Evolutionary conservation across 495 filamentous ascomycete species (phyloP).

Genomic region (Trichoderma asperelloides): DNA sequence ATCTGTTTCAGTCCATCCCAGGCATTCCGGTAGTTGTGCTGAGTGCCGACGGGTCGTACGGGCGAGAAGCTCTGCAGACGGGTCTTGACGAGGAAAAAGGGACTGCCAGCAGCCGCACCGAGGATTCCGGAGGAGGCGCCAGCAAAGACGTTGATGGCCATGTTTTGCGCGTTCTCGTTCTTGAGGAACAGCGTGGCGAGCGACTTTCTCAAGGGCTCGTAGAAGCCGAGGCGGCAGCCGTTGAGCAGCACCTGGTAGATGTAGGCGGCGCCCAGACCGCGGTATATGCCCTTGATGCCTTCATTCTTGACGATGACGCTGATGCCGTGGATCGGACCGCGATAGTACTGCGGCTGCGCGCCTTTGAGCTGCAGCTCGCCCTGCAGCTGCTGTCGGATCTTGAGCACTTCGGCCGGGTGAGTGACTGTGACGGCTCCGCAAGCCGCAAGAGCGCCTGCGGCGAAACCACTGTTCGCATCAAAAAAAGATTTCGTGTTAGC

Average conservation of each 20-base stretch:
- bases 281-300: conserved; percentile 74
- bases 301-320: conserved; percentile 88
- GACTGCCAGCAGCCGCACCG: conserved; percentile 82
- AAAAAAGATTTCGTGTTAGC: conserved; percentile 14
- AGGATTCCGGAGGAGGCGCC: conserved; percentile 83
- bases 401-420: conserved; percentile 97
- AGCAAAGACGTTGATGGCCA: conserved; percentile 85
- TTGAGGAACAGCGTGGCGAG: conserved; percentile 57
- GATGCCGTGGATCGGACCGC: conserved; percentile 86
- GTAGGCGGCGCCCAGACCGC: conserved; percentile 88
- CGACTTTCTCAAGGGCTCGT: conserved; percentile 77
- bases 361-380: conserved; percentile 86
- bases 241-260: conserved; percentile 96
- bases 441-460: conserved; percentile 91
- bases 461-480: conserved; percentile 49
- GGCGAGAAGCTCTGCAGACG: conserved; percentile 90
- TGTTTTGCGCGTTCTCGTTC: conserved; percentile 64
- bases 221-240: conserved; percentile 93
- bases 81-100: conserved; percentile 98
- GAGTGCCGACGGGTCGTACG: conserved; percentile 89
- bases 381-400: conserved; percentile 90
- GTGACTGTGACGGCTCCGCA: conserved; percentile 97
- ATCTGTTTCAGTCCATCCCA: conserved; percentile 76
- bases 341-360: conserved; percentile 77
- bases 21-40: conserved; percentile 84